Base-by-base conservation (phyloP, 306 rosid species). In the Quercus mongolica region DNA sequence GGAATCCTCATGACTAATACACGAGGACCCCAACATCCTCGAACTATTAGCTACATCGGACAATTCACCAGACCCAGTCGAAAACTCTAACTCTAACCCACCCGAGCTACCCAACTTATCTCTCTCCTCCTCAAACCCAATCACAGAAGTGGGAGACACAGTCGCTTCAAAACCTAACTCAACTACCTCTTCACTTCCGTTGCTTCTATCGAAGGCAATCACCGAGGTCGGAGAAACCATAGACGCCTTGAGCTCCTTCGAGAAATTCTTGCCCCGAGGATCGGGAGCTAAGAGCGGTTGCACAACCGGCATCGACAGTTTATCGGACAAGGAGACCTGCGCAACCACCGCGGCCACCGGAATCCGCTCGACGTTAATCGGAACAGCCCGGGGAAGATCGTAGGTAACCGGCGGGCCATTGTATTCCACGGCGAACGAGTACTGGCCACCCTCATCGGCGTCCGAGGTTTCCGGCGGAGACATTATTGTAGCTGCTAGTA, bases 51-150 rank as follows among this genome's bases (percentile, higher is more conserved):
- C 87, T 64, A 72, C 81, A 79, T 86, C 90, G 21, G 87, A 82
- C 55, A 86, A 73, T 59, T 89, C 87, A 7, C 90, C 92, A 5
- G 89, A 85, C 85, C 82, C 85, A 69, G 70, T 78, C 14, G 91
- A 91, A 85, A 91, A 95, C 80, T 92, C 97, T 44, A 91, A 87
- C 75, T 84, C 54, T 49, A 49, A 49, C 77, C 84, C 94, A 17
- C 97, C 97, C 4, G 99, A 95, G 86, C 94, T 90, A 78, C 94
- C 91, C 85, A 91, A 76, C 26, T 94, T 91, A 51, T 94, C 87
- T 5, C 92, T 85, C 70, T 69, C 86, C 82, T 44, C 52, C 75
- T 87, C 97, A 73, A 92, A 94, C 8, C 84, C 90, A 83, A 86
- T 90, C 80, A 91, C 97, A 6, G 98, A 94, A 71, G 91, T 89